Evolutionary conservation across 2,329 filamentous ascomycete genomes (phyloP), one percentile per base, ranked within the genome.

Genomic region (Knufia petricola): DNA sequence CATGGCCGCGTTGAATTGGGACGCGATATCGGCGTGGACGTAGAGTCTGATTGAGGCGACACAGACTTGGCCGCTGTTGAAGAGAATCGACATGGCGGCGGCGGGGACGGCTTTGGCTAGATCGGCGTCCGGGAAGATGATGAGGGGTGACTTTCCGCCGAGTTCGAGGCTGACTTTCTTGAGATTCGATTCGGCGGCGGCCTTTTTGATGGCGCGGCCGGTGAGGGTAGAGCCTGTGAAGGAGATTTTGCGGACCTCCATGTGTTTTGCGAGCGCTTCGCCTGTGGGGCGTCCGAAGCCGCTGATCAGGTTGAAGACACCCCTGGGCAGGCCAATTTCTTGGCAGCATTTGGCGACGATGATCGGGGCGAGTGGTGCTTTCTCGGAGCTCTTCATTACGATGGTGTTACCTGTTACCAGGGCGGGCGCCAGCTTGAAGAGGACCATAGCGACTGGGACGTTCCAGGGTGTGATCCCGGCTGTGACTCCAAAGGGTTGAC

Each of bases 291-390:
- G 78, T 38, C 76, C 76, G 6, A 30, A 52, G 56, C 79, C 80
- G 46, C 74, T 75, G 2, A 83, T 62, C 0, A 69, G 74, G 58
- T 82, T 78, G 2, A 82, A 59, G 15, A 84, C 76, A 30, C 80
- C 80, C 26, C 66, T 66, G 0, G 76, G 72, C 1, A 78, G 77
- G 60, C 81, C 77, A 63, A 81, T 67, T n/a, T 71, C 59, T 49
- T 75, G 69, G 0, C 70, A 76, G 2, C 83, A 60, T 60, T 83
- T 78, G 10, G 69, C 73, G n/a, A 80, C 57, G 60, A 83, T 82
- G 24, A 84, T 66, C 2, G 66, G 66, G 2, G 70, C 72, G 9
- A 56, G 52, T 2, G 57, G 58, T 7, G 56, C 52, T 43, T 56
- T 59, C 40, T 59, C 58, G 36, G 74, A 78, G 2, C 76, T 75